These are phyloP conservation scores for Neotropicomus parvogracilis DNA, from an alignment of 1,284 basidiomycete species.

Conservation along the genomic window DNA sequence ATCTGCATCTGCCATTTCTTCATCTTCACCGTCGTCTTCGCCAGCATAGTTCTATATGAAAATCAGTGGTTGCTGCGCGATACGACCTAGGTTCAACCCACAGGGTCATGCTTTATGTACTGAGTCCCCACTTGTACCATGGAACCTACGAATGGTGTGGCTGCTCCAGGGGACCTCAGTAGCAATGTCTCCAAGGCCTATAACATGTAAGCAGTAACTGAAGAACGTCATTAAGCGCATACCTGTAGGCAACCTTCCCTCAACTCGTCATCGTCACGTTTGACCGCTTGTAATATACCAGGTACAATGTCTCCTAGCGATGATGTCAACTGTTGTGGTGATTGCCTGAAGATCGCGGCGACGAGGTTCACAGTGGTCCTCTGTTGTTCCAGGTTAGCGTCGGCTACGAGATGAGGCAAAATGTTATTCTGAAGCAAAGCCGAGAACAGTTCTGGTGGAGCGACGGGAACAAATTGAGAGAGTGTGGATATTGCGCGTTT, in stretches of 20 bases:
- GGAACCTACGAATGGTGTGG: conserved; percentile 65
- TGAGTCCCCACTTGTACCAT: conserved; percentile 71
- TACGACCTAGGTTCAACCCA: conserved; percentile 38
- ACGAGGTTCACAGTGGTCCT: conserved; percentile 78
- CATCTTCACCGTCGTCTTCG: conserved; percentile 74
- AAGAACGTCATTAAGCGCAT: neutral
- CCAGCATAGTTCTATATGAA: conserved; percentile 79
- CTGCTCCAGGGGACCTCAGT: conserved; percentile 79
- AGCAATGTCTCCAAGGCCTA: conserved; percentile 80
- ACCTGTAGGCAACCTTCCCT: conserved; percentile 74
- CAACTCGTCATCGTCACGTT: conserved; percentile 76
- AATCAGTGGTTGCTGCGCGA: conserved; percentile 6
- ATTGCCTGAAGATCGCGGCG: conserved; percentile 73
- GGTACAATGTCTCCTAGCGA: conserved; percentile 62
- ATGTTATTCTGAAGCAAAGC: conserved; percentile 56
- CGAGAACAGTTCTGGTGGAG: conserved; percentile 53
- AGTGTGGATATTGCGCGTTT: conserved; percentile 88
- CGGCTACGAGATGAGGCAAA: conserved; percentile 55
- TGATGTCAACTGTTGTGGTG: conserved; percentile 61
- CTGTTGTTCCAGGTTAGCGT: conserved; percentile 60
- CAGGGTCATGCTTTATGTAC: conserved; percentile 92
- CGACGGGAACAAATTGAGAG: conserved; percentile 73
- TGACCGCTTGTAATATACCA: conserved; percentile 62
- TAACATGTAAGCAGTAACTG: conserved; percentile 5
- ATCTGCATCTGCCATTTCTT: conserved; percentile 74